Percentiles rank a stretch among this genome's conserved stretches.
Evolutionary conservation across 306 rosid genomes (phyloP).

Genomic region (Acacia acuminata): DNA sequence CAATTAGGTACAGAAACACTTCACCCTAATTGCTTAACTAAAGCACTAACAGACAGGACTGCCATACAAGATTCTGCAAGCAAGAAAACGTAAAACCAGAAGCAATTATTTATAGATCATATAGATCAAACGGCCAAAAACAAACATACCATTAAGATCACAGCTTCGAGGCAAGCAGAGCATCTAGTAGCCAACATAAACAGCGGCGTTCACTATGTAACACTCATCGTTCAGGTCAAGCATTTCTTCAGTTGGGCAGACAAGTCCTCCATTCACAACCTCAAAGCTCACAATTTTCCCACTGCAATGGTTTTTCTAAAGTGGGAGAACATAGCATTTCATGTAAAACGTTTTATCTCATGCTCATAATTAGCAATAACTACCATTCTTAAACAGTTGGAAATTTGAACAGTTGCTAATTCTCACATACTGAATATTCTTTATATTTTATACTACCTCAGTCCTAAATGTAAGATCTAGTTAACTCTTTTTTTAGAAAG

Average conservation of each 20-base stretch:
- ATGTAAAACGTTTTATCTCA: neutral
- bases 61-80: neutral
- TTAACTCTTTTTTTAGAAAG: no score
- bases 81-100: neutral
- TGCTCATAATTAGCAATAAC: neutral
- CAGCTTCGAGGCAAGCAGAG: neutral
- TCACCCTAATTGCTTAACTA: neutral
- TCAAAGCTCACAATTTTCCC: slow-evolving; percentile 62
- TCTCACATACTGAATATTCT: neutral
- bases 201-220: slow-evolving; percentile 76
- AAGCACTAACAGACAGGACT: neutral
- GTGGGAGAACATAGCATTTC: neutral
- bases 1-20: neutral
- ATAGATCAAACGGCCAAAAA: neutral
- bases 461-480: no score
- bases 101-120: neutral
- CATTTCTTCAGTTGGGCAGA: slow-evolving; percentile 77
- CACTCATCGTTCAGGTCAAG: slow-evolving; percentile 67
- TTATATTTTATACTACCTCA: neutral
- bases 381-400: neutral
- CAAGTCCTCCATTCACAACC: slow-evolving; percentile 73
- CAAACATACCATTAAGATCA: neutral
- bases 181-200: slow-evolving; percentile 61
- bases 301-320: slow-evolving; percentile 38
- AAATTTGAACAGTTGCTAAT: neutral